Base-by-base conservation (phyloP, 176 grass and related monocot species). In the Bonia amplexicaulis region DNA sequence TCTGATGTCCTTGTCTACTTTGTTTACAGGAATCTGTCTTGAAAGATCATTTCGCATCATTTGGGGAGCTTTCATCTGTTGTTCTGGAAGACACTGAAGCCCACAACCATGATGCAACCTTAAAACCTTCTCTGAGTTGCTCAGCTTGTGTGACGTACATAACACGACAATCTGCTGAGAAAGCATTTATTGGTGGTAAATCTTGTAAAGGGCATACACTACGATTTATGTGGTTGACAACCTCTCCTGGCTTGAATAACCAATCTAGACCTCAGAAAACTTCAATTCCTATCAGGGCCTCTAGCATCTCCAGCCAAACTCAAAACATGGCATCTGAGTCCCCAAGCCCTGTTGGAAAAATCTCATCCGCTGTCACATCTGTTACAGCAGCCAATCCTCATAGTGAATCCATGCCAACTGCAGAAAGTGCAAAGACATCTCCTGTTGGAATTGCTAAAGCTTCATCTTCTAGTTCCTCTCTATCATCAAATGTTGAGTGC, bases 21-120 rank as follows among this genome's bases (percentile, higher is more conserved):
- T 52, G 25, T 91, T 91, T 87, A 69, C 90, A 99, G 96, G 90
- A 96, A 75, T 88, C 88, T 85, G 60, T 86, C 74, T 88, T 99
- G 81, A 90, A 82, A 78, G 96, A 96, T 74, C 93, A 99, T 88
- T 99, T 99, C 25, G 76, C 92, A 79, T 90, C 90, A 72, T 99
- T 96, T 72, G 96, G 96, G 57, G 93, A 94, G 67, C 77, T 99
- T 65, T 85, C 91, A 54, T 96, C 91, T 87, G 71, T 99, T 85
- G 74, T 87, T 60, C 73, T 99, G 61, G 91, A 99, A 90, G 84
- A 91, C 10, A 85, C 82, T 3, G 91, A 89, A 85, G 80, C 81
- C 29, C 76, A 89, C 76, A 94, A 79, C 51, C 66, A 87, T 83
- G 89, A 92, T 89, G 88, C 82, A 66, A 80, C 84, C 37, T 82